Evolutionary conservation across 179 eudicot genomes (phyloP), one percentile per base, ranked within the genome.

Genomic region (Gypsophila paniculata): DNA sequence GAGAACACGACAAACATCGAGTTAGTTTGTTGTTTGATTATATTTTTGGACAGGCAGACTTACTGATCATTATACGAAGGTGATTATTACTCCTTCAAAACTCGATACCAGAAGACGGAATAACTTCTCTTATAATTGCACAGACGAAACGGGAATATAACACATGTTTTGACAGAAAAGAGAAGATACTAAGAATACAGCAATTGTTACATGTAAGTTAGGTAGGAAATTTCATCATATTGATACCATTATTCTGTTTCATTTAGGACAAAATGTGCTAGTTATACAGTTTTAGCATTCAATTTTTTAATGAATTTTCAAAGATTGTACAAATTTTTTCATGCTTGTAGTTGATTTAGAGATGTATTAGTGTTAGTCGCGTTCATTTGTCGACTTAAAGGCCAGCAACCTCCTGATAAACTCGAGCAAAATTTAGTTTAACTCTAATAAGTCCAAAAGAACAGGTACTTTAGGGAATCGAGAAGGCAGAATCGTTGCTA

Each of bases 41-140:
- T 26, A 15, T 62, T 77, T 73, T 77, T 72, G 64, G 57, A 67
- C 61, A 60, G 65, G 29, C 26, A 2, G 55, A 67, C 46, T 72
- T 65, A 29, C 4, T 29, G 34, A 29, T 29, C 34, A 60, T n/a
- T 8, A 46, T 29, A 63, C 13, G 21, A 11, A 39, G 17, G 76
- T 25, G 15, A 29, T 1, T 4, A 54, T 22, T 39, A 32, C 23
- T 9, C 52, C 44, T 22, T 22, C 44, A 29, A 44, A 38, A 10
- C 71, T 14, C 42, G 4, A 39, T 39, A 39, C 44, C 44, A 39
- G 44, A 39, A 76, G 52, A 26, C 18, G 21, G n/a, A n/a, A n/a
- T n/a, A n/a, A n/a, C n/a, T n/a, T n/a, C n/a, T n/a, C n/a, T n/a
- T n/a, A 76, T 58, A 55, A 21, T 71, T 61, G 54, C 2, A 12